Base-by-base conservation (phyloP, 345 rosid genomes). In the Gossypium bickii region DNA sequence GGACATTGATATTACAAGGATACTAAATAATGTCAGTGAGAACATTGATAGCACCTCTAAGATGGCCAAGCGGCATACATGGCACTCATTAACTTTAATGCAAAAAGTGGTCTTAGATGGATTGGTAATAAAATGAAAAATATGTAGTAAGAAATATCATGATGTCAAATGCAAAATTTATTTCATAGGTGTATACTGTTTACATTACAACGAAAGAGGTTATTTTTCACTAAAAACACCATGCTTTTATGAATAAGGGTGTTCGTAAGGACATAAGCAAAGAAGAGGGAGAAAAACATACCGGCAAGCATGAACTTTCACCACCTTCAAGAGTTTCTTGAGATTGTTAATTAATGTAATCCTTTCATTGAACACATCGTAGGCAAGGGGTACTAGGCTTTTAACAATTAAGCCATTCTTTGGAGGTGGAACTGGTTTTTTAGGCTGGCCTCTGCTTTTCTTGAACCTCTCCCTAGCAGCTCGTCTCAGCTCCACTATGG, bases 381-480 rank as follows among this genome's bases (percentile, higher is more conserved):
- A 87, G 38, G 98, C 96, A 79, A 90, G 78, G 6, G 97, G 93
- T 52, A 87, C 78, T 25, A 95, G 87, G 80, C 85, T 80, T 83
- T 85, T 85, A 38, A 92, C 88, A 53, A 90, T 72, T 86, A 95
- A 82, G 45, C 99, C 98, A 38, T 81, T 88, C 80, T 81, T 95
- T 2, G 98, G 96, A 78, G 99, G 92, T 62, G 88, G 84, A 41
- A 78, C 27, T 52, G 84, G 89, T 79, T 78, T 85, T 77, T 69
- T 89, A 48, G 98, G 96, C 57, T 86, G 83, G 70, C 86, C 90
- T 80, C 78, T 86, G 71, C 84, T 85, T 60, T 89, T 90, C 83
- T 91, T 92, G 62, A 87, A 80, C 81, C 97, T 92, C 82, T 91
- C 92, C 85, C 99, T 87, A 12, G 97, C 98, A 63, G 94, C 94